phyloP scores from a whole-genome alignment of 1,139 yeast genomes.

The Suhomyces bribrorum region DNA sequence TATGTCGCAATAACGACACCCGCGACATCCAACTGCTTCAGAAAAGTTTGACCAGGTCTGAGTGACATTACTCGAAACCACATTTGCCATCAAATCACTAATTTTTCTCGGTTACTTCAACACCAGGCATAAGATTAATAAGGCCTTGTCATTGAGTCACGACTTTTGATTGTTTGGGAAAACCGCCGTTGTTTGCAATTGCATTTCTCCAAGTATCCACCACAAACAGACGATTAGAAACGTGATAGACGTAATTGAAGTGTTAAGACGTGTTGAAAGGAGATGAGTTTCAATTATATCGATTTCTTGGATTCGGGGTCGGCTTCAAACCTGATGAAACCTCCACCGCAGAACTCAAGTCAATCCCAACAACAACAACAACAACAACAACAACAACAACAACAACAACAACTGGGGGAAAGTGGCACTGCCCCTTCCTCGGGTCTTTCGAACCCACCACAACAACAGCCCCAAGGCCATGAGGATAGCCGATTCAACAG shows the following conservation, averaged over 20 bases:
- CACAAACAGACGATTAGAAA: neutral
- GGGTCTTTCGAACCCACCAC: neutral
- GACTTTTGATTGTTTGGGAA: neutral
- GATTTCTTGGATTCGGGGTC: slow-evolving; percentile 30
- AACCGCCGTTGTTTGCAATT: neutral
- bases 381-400: slow-evolving; percentile 6
- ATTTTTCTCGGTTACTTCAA: neutral
- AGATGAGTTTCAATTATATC: slow-evolving; percentile 41
- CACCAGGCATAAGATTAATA: neutral
- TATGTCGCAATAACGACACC: neutral
- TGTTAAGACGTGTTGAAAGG: neutral
- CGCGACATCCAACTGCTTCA: slow-evolving; percentile 2
- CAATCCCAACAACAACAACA: slow-evolving; percentile 1
- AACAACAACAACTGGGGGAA: slow-evolving; percentile 1
- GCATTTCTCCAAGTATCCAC: neutral
- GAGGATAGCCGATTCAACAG: slow-evolving; percentile 24
- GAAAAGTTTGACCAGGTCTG: slow-evolving; percentile 3
- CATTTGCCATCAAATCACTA: neutral
- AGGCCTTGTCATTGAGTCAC: neutral
- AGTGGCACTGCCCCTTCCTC: slow-evolving; percentile 3
- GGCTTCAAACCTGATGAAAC: slow-evolving; percentile 1
- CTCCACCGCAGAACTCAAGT: slow-evolving; percentile 4
- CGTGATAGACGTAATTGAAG: slow-evolving; percentile 2
- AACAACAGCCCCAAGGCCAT: slow-evolving; percentile 2
- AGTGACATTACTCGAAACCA: neutral